These are phyloP conservation scores for Syncephalastrum sp. DNA, from an alignment of 371 early-diverging fungal genomes.

Conservation along the genomic window DNA sequence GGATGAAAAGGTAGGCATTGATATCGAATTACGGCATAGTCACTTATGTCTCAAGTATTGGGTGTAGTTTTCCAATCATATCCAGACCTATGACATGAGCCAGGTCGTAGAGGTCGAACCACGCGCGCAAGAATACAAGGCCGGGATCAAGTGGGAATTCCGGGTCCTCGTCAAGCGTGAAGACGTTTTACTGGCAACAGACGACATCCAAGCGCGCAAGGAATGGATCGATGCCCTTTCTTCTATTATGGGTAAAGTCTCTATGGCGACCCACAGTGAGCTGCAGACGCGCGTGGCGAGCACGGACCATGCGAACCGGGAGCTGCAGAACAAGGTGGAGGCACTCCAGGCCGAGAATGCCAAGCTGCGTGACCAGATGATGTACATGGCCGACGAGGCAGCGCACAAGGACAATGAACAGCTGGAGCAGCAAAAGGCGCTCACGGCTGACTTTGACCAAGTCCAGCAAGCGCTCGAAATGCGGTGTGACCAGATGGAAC, in stretches of 20 bases:
- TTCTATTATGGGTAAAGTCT: constrained; percentile 53
- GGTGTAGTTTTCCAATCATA: constrained; percentile 39
- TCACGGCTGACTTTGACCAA: constrained; percentile 21
- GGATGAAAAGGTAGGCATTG: constrained; percentile 41
- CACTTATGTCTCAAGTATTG: not conserved
- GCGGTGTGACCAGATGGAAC: constrained; percentile 30
- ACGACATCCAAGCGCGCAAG: constrained; percentile 40
- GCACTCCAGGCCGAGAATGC: constrained; percentile 27
- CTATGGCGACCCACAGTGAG: constrained; percentile 46
- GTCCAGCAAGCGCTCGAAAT: constrained; percentile 22
- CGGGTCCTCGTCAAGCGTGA: constrained; percentile 44
- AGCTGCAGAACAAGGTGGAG: constrained; percentile 33
- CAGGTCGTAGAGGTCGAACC: constrained; percentile 51
- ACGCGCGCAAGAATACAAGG: constrained; percentile 39
- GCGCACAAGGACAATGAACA: constrained; percentile 21
- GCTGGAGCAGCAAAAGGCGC: constrained; percentile 14
- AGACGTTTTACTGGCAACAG: constrained; percentile 42
- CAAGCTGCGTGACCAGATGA: constrained; percentile 27
- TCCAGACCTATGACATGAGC: constrained; percentile 53
- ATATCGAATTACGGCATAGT: not conserved
- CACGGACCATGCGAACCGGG: constrained; percentile 41
- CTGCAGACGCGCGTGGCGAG: constrained; percentile 36
- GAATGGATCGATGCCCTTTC: constrained; percentile 50
- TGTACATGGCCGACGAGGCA: constrained; percentile 20
- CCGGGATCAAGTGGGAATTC: constrained; percentile 49